These are phyloP conservation scores for Paratinospora sagittata DNA, from an alignment of 164 flowering plant genomes.

Conservation along the genomic window DNA sequence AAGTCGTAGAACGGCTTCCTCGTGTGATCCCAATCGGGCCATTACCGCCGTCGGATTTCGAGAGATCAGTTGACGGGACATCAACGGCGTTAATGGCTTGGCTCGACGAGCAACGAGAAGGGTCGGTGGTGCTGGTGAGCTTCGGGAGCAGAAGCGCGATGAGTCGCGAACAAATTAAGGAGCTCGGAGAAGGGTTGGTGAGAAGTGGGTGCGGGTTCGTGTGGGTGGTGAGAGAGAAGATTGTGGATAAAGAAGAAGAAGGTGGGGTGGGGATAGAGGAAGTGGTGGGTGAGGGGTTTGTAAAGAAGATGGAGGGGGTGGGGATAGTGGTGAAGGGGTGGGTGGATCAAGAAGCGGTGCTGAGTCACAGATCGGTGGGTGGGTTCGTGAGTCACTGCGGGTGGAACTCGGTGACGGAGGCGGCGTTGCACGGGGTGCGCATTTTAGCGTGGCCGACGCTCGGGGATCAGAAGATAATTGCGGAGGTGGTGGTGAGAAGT, in stretches of 20 bases:
- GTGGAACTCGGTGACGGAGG: conserved; percentile 37
- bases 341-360: conserved; percentile 26
- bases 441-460: conserved; percentile 29
- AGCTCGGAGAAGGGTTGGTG: conserved; percentile 36
- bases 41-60: conserved; percentile 18
- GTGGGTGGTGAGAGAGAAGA: conserved; percentile 42
- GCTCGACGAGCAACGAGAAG: conserved; percentile 36
- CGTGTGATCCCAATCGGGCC: conserved; percentile 40
- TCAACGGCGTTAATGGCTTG: conserved; percentile 18
- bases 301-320: conserved; percentile 20
- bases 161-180: conserved; percentile 36
- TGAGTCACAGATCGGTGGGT: conserved; percentile 25
- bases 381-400: conserved; percentile 39
- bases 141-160: conserved; percentile 51
- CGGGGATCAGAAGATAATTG: conserved; percentile 36
- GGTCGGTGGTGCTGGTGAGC: conserved; percentile 44
- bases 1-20: conserved; percentile 26
- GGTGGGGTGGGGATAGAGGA: conserved; percentile 17
- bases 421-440: conserved; percentile 26
- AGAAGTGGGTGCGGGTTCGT: conserved; percentile 32
- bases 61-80: too few species aligned
- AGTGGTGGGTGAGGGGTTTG: conserved; percentile 20
- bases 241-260: conserved; percentile 45
- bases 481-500: conserved; percentile 23
- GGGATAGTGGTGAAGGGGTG: conserved; percentile 26